Evolutionary conservation across 2,329 filamentous ascomycete genomes (phyloP).

Genomic region (Dothideomycetes sp.): DNA sequence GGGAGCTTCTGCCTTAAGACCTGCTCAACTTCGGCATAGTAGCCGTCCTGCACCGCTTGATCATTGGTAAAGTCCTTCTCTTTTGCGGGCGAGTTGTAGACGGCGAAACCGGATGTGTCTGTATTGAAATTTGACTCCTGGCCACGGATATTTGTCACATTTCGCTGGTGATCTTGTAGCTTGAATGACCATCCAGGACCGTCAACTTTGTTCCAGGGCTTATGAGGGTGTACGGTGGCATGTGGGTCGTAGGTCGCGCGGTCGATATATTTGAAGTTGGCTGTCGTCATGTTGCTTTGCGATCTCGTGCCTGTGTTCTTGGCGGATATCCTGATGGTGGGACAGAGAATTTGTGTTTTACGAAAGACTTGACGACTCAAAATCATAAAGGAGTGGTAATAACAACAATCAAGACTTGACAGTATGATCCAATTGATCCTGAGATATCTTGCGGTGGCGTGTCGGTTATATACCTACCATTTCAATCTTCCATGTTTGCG

Average conservation of each 20-base stretch:
- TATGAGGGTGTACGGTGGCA: slow-evolving; percentile 33
- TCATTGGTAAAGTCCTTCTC: slow-evolving; percentile 51
- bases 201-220: slow-evolving; percentile 59
- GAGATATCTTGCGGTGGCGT: no score
- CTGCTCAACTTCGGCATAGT: slow-evolving; percentile 54
- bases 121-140: slow-evolving; percentile 43
- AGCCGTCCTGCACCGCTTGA: slow-evolving; percentile 42
- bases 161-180: slow-evolving; percentile 36
- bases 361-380: no score
- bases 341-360: no score
- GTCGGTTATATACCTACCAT: no score
- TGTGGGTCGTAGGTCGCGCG: slow-evolving; percentile 28
- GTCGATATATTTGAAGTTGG: slow-evolving; percentile 54
- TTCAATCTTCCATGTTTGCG: no score
- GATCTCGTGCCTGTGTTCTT: background rate
- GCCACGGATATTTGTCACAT: slow-evolving; percentile 49
- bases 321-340: no score
- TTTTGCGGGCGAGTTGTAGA: slow-evolving; percentile 43
- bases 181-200: slow-evolving; percentile 47
- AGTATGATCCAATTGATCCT: no score
- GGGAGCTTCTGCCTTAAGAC: slow-evolving; percentile 47
- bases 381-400: no score
- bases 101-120: slow-evolving; percentile 50
- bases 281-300: slow-evolving; percentile 45
- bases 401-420: no score